Evolutionary conservation across 768 basidiomycete genomes (phyloP), one percentile per base, ranked within the genome.

Genomic region (Collybia nuda): DNA sequence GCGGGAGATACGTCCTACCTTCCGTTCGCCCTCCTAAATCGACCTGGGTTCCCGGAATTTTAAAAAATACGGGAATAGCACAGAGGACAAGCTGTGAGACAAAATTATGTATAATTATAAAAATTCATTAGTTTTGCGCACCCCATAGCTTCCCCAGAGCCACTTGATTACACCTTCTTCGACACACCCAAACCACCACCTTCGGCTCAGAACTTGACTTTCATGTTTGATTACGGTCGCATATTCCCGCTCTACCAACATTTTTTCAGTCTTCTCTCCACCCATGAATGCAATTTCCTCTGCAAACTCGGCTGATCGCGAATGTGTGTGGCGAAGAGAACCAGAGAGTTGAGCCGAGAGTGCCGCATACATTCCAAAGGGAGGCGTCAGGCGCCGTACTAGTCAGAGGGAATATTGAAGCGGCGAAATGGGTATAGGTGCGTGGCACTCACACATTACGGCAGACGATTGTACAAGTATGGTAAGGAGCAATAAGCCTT

Each of bases 101-200:
- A 50, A 3, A 19, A 36, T 35, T 47, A 48, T 52, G 48, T 43
- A 45, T 40, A 43, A 40, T 1, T 4, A 22, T 15, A 6, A 18
- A 47, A 26, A 44, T 19, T 24, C 23, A 40, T 21, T 15, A 15
- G 9, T 40, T n/a, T 17, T 29, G 77, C 85, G 50, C 61, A 94
- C 86, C 35, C 96, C 96, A 65, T 95, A 88, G 64, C 86, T 88
- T 57, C 96, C 95, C 96, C 96, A 99, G 6, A 95, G 62, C 88
- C 87, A 98, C 70, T 99, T 98, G 61, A 98, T 87, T 39, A 99
- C 85, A 2, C 91, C 93, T 67, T 98, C 96, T 67, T 99, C 96
- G 15, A 87, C 81, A 62, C 93, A 89, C 1, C 88, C 84, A 67
- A 96, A 92, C 88, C 87, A 91, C 80, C 95, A 90, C 28, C 88